Base-by-base conservation (phyloP, 331 rosid species). In the Stylosanthes scabra region DNA sequence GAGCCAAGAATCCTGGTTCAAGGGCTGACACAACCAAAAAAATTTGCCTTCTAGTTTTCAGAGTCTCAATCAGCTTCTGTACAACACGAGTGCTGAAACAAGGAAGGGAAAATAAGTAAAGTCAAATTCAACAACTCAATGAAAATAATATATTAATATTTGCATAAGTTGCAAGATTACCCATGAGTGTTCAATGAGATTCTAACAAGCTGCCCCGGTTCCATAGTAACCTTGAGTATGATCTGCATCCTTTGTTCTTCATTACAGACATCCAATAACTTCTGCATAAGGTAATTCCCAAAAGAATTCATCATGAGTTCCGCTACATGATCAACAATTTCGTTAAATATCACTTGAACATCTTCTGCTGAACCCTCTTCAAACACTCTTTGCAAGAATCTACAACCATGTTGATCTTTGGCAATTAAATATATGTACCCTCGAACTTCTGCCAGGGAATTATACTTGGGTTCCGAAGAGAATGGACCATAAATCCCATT, bases 271-370 rank as follows among this genome's bases (percentile, higher is more conserved):
- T 80, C 90, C 76, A 88, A 78, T 66, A 88, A 78, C 82, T 88
- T 88, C 64, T 86, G 93, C 85, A 88, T 80, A 4, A 88, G 86
- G 78, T 88, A 86, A 59, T 88, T 88, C 58, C 90, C 93, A 72
- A 86, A 86, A 56, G 88, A 86, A 70, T 86, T 80, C 80, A 82
- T 66, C 90, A 86, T 88, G 42, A 88, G 93, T 31, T 88, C 93
- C 16, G 80, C 87, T 0, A 80, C 90, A 86, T 86, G 88, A 29
- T 55, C 70, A 11, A 86, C 73, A 62, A 88, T 88, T 86, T 88
- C 93, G 6, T 63, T 69, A 67, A 86, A 88, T 71, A 88, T 76
- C 73, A 65, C 58, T 70, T 82, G 78, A 69, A 86, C 84, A 56
- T 88, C 87, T 68, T 68, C 68, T 0, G 58, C 78, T 49, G 78